Base-by-base conservation (phyloP, 768 basidiomycete species). In the Asterophora lycoperdoides region DNA sequence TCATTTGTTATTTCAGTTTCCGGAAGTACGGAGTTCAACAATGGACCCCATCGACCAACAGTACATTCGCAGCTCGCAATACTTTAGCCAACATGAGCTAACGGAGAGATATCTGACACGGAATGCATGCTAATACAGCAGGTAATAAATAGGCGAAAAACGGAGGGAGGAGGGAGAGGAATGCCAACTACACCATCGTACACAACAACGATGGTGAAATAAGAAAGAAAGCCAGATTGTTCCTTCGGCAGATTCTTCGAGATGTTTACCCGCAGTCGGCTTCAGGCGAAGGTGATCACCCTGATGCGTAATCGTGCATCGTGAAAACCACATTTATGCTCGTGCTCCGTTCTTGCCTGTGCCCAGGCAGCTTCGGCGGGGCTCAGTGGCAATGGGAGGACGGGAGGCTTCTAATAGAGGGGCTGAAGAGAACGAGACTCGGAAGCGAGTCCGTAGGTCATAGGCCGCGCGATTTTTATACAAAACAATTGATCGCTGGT, bases 221-320 rank as follows among this genome's bases (percentile, higher is more conserved):
- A 34, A 38, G 23, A 23, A 23, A 23, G 35, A 49, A 41, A 47
- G 49, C 53, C 46, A 45, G 44, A 41, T 37, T 44, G 46, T 45
- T 47, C 45, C 46, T 20, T 46, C 28, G 26, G n/a, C 18, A 15
- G n/a, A 42, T 26, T 18, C 35, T 42, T 38, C 46, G 35, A 34
- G 35, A 33, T 33, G 50, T 35, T 38, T 41, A 41, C 46, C 39
- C 14, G 30, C 46, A 44, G 23, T 37, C 29, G 23, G 28, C 45
- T 28, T 50, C 41, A 39, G 42, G 41, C 29, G 19, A 18, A 38
- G 42, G 23, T 46, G 23, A 23, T 23, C 23, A 23, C 23, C 23
- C 3, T 23, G 3, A 48, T 18, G 41, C 34, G 39, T 23, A 41
- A 28, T 40, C 41, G 34, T 35, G 23, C 23, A 3, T 23, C 23